Evolutionary conservation across 1,284 basidiomycete species (phyloP).

Genomic region (Mycosarcoma maydis): DNA sequence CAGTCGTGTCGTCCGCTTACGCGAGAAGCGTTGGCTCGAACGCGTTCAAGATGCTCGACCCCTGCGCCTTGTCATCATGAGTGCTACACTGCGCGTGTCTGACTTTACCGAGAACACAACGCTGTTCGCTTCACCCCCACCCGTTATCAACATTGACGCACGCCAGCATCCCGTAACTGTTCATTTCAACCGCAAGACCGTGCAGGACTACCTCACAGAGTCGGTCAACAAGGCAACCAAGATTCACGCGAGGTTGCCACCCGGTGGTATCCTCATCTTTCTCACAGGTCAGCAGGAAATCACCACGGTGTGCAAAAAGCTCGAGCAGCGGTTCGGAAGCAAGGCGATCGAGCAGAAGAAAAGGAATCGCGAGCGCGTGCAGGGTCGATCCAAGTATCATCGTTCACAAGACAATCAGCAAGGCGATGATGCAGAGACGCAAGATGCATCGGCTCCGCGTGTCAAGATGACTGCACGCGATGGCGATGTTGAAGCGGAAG

Average conservation of each 20-base stretch:
- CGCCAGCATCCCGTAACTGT: slow-evolving; percentile 95
- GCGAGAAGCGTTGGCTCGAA: slow-evolving; percentile 70
- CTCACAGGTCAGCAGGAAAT: slow-evolving; percentile 83
- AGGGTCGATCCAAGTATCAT: slow-evolving; percentile 16
- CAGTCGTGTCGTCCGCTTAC: slow-evolving; percentile 85
- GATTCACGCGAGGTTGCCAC: slow-evolving; percentile 77
- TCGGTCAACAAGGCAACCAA: slow-evolving; percentile 88
- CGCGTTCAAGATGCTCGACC: slow-evolving; percentile 71
- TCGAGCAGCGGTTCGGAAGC: slow-evolving; percentile 81
- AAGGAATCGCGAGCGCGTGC: slow-evolving; percentile 30
- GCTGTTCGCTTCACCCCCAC: slow-evolving; percentile 84
- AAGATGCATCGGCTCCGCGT: slow-evolving; percentile 5
- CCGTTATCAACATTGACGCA: slow-evolving; percentile 86
- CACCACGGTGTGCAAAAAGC: slow-evolving; percentile 73
- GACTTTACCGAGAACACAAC: slow-evolving; percentile 90
- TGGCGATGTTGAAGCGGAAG: slow-evolving; percentile 78
- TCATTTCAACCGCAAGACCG: slow-evolving; percentile 89
- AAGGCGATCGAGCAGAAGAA: slow-evolving; percentile 73
- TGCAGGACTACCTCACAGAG: slow-evolving; percentile 87
- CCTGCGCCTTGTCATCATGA: slow-evolving; percentile 95
- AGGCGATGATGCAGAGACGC: slow-evolving; percentile 43
- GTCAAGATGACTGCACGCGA: slow-evolving; percentile 37
- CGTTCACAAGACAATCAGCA: slow-evolving; percentile 19
- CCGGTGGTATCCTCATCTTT: slow-evolving; percentile 79
- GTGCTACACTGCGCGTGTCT: slow-evolving; percentile 90